Percentiles rank a stretch among this genome's conserved stretches.
Conservation (phyloP, 192 early-diverging fungal species). For the Coemansia umbellata region DNA sequence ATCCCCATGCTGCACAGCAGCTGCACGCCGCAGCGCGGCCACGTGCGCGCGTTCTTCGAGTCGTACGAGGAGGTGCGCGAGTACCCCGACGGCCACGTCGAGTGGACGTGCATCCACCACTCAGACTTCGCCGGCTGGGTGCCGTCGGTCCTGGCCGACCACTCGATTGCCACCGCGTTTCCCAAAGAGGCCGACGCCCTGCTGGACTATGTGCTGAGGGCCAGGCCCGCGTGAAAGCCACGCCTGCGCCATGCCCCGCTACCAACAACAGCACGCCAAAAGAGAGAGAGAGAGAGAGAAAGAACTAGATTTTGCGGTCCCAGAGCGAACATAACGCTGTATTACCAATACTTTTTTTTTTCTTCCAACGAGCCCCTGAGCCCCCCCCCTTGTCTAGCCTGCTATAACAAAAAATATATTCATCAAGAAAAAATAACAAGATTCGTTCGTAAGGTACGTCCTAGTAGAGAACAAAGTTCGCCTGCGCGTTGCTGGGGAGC, state of each 20-base stretch:
- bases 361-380: too few relatives aligned
- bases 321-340: too few relatives aligned
- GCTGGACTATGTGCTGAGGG: constrained; percentile 18
- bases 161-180: constrained; percentile 31
- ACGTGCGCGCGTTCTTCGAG: constrained; percentile 38
- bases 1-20: constrained; percentile 18
- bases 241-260: too few relatives aligned
- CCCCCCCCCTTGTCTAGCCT: too few relatives aligned
- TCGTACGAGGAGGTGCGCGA: constrained; percentile 43
- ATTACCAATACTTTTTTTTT: too few relatives aligned
- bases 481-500: constrained; percentile 13
- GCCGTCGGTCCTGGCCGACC: constrained; percentile 34
- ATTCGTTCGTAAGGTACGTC: background rate
- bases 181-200: constrained; percentile 34
- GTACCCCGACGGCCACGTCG: constrained; percentile 23
- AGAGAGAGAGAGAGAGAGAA: background rate
- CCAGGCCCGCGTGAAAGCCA: too few relatives aligned
- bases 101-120: constrained; percentile 43
- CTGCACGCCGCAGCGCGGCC: constrained; percentile 27
- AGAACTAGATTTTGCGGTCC: too few relatives aligned
- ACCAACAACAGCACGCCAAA: background rate
- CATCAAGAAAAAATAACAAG: background rate
- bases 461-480: constrained; percentile 37
- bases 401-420: constrained; percentile 7
- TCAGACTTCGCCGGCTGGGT: constrained; percentile 46